Evolutionary conservation across 768 basidiomycete genomes (phyloP).

Genomic region (Trametes elegans): DNA sequence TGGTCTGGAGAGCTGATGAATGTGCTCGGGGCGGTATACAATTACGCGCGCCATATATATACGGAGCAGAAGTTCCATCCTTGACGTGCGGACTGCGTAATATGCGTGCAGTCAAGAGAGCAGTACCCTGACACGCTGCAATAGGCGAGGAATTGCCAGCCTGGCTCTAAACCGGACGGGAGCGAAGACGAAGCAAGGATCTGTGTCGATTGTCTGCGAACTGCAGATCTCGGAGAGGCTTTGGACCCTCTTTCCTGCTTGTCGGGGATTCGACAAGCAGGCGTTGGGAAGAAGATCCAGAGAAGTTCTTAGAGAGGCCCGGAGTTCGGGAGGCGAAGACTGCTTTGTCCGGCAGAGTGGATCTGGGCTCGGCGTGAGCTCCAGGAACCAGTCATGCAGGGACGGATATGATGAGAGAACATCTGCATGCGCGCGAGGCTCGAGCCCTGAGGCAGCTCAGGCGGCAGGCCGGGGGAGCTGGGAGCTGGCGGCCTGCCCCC

Average conservation of each 20-base stretch:
- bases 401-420: slow-evolving; percentile 17
- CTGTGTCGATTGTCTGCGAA: slow-evolving; percentile 13
- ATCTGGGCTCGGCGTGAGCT: slow-evolving; percentile 18
- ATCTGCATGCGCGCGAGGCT: slow-evolving; percentile 5
- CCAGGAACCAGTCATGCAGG: slow-evolving; percentile 21
- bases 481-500: too few species aligned
- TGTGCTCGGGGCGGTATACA: slow-evolving; percentile 4
- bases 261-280: slow-evolving; percentile 22
- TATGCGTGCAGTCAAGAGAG: slow-evolving; percentile 13
- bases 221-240: slow-evolving; percentile 26
- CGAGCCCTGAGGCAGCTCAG: too few species aligned
- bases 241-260: slow-evolving; percentile 32
- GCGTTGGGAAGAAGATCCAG: slow-evolving; percentile 12
- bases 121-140: slow-evolving; percentile 16
- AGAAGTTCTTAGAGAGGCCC: slow-evolving; percentile 22
- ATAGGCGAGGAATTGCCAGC: slow-evolving; percentile 14
- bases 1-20: not conserved
- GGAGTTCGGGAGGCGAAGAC: slow-evolving; percentile 14
- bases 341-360: slow-evolving; percentile 19
- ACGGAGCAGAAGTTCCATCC: slow-evolving; percentile 3
- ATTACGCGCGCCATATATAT: slow-evolving; percentile 12
- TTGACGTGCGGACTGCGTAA: slow-evolving; percentile 22
- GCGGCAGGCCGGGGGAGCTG: too few species aligned
- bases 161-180: slow-evolving; percentile 11
- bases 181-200: slow-evolving; percentile 6